These are phyloP conservation scores for Penicillium verhagenii DNA, from an alignment of 495 filamentous ascomycete genomes.

Conservation along the genomic window DNA sequence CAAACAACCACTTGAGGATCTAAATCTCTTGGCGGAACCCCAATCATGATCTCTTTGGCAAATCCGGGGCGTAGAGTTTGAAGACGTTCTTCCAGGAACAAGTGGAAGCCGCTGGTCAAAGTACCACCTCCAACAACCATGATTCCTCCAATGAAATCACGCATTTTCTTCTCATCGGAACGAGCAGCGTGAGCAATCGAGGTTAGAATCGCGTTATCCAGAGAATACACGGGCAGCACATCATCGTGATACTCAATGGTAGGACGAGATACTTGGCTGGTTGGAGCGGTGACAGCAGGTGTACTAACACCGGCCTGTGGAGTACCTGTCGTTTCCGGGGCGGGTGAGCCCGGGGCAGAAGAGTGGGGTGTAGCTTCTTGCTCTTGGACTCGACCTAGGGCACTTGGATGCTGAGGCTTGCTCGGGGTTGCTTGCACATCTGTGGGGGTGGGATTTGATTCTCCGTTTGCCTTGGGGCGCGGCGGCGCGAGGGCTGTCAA, in stretches of 20 bases:
- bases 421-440: constrained; percentile 43
- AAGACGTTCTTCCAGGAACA: constrained; percentile 78
- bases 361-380: constrained; percentile 71
- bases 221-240: constrained; percentile 74
- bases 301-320: constrained; percentile 56
- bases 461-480: constrained; percentile 38
- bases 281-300: constrained; percentile 24
- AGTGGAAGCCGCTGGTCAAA: constrained; percentile 71
- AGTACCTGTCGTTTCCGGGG: constrained; percentile 68
- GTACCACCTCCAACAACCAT: constrained; percentile 94
- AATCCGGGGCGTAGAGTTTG: constrained; percentile 66
- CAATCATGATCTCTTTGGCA: constrained; percentile 82
- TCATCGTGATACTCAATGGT: constrained; percentile 70
- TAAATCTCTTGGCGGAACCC: constrained; percentile 82
- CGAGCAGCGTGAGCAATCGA: constrained; percentile 83
- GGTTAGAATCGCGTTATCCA: constrained; percentile 86
- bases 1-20: constrained; percentile 93
- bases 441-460: constrained; percentile 20
- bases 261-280: constrained; percentile 33
- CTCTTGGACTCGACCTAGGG: constrained; percentile 52
- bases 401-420: constrained; percentile 38
- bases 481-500: constrained; percentile 64
- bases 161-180: constrained; percentile 86
- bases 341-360: constrained; percentile 83
- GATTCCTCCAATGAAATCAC: constrained; percentile 88